These are phyloP conservation scores for Plasmodium blacklocki DNA, from an alignment of 169 alveolate genomes.

Conservation along the genomic window DNA sequence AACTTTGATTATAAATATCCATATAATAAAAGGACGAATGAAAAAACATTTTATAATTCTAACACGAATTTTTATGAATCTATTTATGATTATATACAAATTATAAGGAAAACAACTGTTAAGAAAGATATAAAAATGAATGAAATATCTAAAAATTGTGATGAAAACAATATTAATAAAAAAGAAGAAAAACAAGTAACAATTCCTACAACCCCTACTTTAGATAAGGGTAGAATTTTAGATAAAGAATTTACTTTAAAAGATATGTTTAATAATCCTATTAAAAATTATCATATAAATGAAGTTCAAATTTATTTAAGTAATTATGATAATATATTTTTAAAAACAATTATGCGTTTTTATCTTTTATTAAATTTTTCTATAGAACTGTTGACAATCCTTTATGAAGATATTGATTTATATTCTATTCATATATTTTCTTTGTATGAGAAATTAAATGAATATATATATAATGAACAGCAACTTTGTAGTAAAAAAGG, in stretches of 20 bases:
- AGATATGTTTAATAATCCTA: conserved; percentile 48
- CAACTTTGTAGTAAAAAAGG: not conserved
- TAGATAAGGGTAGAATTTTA: conserved; percentile 4
- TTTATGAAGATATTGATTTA: conserved; percentile 44
- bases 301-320: conserved; percentile 54
- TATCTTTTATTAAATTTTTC: conserved; percentile 59
- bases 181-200: not conserved
- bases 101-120: conserved; percentile 16
- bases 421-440: conserved; percentile 44
- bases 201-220: not conserved
- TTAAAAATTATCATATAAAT: conserved; percentile 22
- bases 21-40: conserved; percentile 1
- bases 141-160: conserved; percentile 13
- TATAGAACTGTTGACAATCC: conserved; percentile 29
- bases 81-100: conserved; percentile 66
- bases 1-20: conserved; percentile 39
- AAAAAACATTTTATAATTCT: not conserved
- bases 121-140: conserved; percentile 28
- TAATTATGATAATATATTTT: conserved; percentile 53
- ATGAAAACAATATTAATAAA: conserved; percentile 1
- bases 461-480: conserved; percentile 1
- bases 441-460: conserved; percentile 24
- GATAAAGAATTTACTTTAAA: conserved; percentile 43
- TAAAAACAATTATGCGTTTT: conserved; percentile 42
- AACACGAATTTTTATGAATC: conserved; percentile 16